Evolutionary conservation across 1,284 basidiomycete genomes (phyloP).

Genomic region (Cryptococcus depauperatus): DNA sequence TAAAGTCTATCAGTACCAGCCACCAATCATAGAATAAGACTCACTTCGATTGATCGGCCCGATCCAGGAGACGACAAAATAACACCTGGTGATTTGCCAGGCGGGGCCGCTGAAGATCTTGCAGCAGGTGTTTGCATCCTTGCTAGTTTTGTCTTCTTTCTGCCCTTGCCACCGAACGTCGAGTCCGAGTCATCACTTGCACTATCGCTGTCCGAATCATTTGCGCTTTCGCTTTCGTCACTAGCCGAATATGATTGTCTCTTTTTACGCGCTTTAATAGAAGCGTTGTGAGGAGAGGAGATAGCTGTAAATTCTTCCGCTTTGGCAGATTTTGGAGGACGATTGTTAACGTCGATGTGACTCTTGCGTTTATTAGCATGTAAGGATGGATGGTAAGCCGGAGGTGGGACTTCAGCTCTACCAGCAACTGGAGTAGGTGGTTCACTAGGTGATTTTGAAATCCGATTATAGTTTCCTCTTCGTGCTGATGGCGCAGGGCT

Average conservation of each 20-base stretch:
- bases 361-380: constrained; percentile 1
- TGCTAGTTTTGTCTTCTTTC: constrained; percentile 83
- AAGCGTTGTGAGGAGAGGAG: not conserved
- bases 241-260: not conserved
- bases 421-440: constrained; percentile 2
- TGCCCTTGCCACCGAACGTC: constrained; percentile 59
- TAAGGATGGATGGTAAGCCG: not conserved
- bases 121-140: constrained; percentile 50
- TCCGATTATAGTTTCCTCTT: constrained; percentile 15
- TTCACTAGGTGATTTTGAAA: constrained; percentile 18
- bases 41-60: constrained; percentile 9
- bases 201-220: not conserved
- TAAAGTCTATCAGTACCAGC: constrained; percentile 17
- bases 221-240: not conserved
- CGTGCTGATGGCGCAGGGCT: constrained; percentile 13
- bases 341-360: not conserved
- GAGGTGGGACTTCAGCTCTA: not conserved
- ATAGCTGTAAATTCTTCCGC: not conserved
- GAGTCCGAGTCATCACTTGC: constrained; percentile 43
- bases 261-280: not conserved
- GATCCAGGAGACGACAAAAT: constrained; percentile 6
- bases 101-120: constrained; percentile 1
- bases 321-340: not conserved
- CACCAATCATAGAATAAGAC: not conserved
- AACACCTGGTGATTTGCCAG: not conserved